Conservation (phyloP, 768 basidiomycete genomes). For the Postia placenta region DNA sequence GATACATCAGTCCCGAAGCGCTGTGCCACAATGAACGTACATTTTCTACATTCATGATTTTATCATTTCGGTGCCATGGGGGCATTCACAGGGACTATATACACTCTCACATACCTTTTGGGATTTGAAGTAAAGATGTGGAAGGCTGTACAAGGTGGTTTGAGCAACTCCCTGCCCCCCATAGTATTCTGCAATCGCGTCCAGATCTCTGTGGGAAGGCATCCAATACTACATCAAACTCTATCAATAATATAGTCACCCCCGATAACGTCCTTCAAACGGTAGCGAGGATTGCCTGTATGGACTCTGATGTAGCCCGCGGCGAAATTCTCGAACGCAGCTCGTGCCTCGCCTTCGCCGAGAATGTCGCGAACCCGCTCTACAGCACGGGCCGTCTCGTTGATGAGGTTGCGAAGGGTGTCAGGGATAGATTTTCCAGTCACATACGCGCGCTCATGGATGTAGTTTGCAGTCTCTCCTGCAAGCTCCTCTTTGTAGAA, state of each 20-base stretch:
- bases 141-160: too few species aligned
- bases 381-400: constrained; percentile 4
- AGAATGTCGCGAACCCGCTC: constrained; percentile 1
- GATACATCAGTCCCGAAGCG: too few species aligned
- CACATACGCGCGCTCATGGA: constrained; percentile 9
- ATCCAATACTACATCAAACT: too few species aligned
- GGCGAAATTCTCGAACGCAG: constrained; percentile 3
- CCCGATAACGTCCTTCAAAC: constrained; percentile 3
- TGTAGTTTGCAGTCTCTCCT: constrained; percentile 12
- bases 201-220: too few species aligned
- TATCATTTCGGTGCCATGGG: too few species aligned
- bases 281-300: constrained; percentile 4
- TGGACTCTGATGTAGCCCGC: constrained; percentile 4
- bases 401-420: constrained; percentile 4
- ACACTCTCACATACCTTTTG: too few species aligned
- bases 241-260: constrained; percentile 2
- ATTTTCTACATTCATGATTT: too few species aligned
- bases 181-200: too few species aligned
- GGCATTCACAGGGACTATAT: too few species aligned
- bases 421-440: constrained; percentile 1
- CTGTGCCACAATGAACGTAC: too few species aligned
- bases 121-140: too few species aligned
- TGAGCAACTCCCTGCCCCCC: too few species aligned
- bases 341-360: constrained; percentile 1
- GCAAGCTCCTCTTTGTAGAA: constrained; percentile 16